phyloP scores from a whole-genome alignment of 2,329 filamentous ascomycete genomes.

The Fusarium agapanthi region DNA sequence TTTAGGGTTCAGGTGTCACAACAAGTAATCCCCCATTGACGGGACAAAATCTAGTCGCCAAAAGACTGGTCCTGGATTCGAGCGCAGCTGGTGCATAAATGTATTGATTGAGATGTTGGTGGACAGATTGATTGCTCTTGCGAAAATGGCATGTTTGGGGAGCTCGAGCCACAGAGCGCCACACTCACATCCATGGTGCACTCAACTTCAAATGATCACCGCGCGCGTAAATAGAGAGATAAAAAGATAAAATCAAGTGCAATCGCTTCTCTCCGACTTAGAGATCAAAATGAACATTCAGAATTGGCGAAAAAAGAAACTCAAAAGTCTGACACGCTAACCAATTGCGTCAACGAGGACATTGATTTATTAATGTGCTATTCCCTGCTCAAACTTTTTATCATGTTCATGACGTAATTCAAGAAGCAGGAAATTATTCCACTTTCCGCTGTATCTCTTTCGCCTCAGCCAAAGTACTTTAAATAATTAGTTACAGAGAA shows the following conservation, averaged over 20 bases:
- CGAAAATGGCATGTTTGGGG: background rate
- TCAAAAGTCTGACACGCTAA: constrained; percentile 30
- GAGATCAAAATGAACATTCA: rapidly evolving
- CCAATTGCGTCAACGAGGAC: constrained; percentile 23
- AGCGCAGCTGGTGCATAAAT: background rate
- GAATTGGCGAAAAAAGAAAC: background rate
- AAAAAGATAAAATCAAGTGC: rapidly evolving
- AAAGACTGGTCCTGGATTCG: too few relatives aligned
- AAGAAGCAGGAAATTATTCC: rapidly evolving
- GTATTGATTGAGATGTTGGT: background rate
- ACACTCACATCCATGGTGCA: background rate
- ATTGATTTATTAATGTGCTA: rapidly evolving
- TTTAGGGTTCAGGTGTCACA: rapidly evolving
- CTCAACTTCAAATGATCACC: background rate
- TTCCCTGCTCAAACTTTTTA: rapidly evolving
- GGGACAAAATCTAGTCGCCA: too few relatives aligned
- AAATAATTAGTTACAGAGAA: rapidly evolving
- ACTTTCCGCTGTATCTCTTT: rapidly evolving
- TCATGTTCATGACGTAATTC: rapidly evolving
- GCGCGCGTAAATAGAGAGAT: background rate
- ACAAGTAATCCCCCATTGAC: background rate
- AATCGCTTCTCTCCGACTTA: rapidly evolving
- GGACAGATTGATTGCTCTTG: background rate
- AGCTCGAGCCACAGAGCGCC: background rate
- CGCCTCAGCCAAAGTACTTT: rapidly evolving